Conservation (phyloP, 1,139 yeast species). For the Trichomonascaceae sp. region DNA sequence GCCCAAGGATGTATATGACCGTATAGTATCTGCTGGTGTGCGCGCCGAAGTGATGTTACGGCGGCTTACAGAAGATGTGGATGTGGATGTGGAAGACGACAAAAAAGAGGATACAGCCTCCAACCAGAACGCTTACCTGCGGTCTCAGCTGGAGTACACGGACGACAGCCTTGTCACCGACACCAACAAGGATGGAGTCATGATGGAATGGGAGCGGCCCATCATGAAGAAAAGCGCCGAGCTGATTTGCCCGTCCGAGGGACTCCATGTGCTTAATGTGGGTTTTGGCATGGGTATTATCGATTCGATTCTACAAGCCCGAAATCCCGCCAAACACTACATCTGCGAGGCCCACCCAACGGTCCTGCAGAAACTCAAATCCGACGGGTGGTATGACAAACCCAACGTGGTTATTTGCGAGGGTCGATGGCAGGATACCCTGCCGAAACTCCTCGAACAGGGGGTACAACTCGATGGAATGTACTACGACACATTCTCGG, state of each 20-base stretch:
- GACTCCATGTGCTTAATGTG: slow-evolving; percentile 53
- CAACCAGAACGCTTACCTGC: slow-evolving; percentile 49
- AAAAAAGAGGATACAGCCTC: slow-evolving; percentile 20
- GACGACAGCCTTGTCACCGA: slow-evolving; percentile 63
- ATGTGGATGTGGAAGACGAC: slow-evolving; percentile 30
- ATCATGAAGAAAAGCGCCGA: slow-evolving; percentile 68
- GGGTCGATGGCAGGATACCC: slow-evolving; percentile 84
- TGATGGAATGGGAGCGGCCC: slow-evolving; percentile 94
- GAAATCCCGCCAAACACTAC: slow-evolving; percentile 56
- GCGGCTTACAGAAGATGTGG: slow-evolving; percentile 49
- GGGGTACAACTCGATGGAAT: slow-evolving; percentile 82
- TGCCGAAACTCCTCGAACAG: slow-evolving; percentile 48
- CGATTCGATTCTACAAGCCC: slow-evolving; percentile 57
- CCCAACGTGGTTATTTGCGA: slow-evolving; percentile 59
- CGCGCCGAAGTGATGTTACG: slow-evolving; percentile 75
- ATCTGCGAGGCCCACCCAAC: slow-evolving; percentile 95
- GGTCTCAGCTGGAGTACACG: slow-evolving; percentile 54
- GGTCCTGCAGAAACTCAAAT: slow-evolving; percentile 51
- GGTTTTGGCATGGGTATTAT: slow-evolving; percentile 98
- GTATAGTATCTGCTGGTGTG: slow-evolving; percentile 76
- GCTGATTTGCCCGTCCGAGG: slow-evolving; percentile 17
- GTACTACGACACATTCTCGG: slow-evolving; percentile 88
- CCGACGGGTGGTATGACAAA: slow-evolving; percentile 78
- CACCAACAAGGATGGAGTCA: slow-evolving; percentile 73
- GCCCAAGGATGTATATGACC: slow-evolving; percentile 27